phyloP scores from a whole-genome alignment of 2,329 filamentous ascomycete genomes.

The Exutisphaerella laricina region DNA sequence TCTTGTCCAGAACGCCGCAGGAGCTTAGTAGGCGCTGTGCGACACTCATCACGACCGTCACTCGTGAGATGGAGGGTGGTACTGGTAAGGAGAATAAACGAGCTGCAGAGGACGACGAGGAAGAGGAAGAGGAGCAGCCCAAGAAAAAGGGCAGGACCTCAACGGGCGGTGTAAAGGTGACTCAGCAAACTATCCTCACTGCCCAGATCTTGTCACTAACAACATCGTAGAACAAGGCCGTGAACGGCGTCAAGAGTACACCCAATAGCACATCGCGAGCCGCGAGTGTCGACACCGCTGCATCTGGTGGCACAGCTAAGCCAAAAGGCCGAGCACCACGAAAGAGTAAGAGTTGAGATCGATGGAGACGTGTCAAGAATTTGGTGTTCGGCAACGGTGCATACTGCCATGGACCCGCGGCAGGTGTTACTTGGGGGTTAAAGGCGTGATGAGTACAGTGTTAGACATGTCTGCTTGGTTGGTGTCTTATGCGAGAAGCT shows the following conservation, averaged over 20 bases:
- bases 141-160: constrained; percentile 94
- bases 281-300: constrained; percentile 77
- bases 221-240: constrained; percentile 71
- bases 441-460: no score
- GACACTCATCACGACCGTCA: constrained; percentile 87
- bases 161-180: constrained; percentile 59
- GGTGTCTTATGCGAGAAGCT: no score
- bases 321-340: constrained; percentile 46
- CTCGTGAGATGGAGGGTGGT: constrained; percentile 78
- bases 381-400: no score
- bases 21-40: constrained; percentile 91
- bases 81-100: constrained; percentile 55
- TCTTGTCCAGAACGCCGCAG: constrained; percentile 85
- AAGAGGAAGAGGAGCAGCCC: constrained; percentile 66
- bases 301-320: constrained; percentile 47
- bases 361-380: no score
- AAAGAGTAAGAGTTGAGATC: no score
- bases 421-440: no score
- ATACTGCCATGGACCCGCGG: no score
- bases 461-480: no score
- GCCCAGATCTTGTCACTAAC: constrained; percentile 8
- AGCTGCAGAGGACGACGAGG: constrained; percentile 72
- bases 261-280: constrained; percentile 76
- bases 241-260: constrained; percentile 79
- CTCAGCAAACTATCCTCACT: constrained; percentile 22